Evolutionary conservation across 345 rosid genomes (phyloP).

Genomic region (Sapria himalayana): DNA sequence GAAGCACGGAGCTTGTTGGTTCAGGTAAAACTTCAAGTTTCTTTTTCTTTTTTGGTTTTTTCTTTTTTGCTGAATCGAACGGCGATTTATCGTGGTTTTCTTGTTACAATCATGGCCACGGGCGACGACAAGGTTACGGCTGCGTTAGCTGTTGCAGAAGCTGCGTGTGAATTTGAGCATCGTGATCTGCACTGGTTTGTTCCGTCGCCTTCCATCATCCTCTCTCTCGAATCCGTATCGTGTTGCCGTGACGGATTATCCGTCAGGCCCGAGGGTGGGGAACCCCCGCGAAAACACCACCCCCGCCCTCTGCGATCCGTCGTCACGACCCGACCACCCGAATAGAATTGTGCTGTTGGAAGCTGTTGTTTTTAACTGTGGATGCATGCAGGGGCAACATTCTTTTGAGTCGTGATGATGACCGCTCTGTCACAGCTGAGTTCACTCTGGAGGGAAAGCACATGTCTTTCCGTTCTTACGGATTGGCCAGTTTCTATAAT

Average conservation of each 20-base stretch:
- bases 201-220: too few species aligned
- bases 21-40: slow-evolving; percentile 30
- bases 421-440: slow-evolving; percentile 17
- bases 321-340: too few species aligned
- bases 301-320: too few species aligned
- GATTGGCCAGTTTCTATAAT: slow-evolving; percentile 50
- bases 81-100: not conserved
- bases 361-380: too few species aligned
- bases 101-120: slow-evolving; percentile 1
- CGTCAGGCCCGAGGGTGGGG: too few species aligned
- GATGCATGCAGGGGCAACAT: slow-evolving; percentile 86
- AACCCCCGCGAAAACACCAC: too few species aligned
- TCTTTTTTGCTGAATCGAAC: not conserved
- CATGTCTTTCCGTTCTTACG: slow-evolving; percentile 28
- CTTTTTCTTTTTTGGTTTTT: not conserved
- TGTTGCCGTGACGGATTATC: too few species aligned
- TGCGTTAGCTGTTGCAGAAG: slow-evolving; percentile 86
- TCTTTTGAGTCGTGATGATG: slow-evolving; percentile 53
- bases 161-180: slow-evolving; percentile 85
- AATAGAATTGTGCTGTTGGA: too few species aligned
- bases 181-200: slow-evolving; percentile 78
- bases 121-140: slow-evolving; percentile 87
- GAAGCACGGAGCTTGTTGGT: slow-evolving; percentile 69
- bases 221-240: too few species aligned
- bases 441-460: slow-evolving; percentile 48